Evolutionary conservation across 1,284 basidiomycete genomes (phyloP).

Genomic region (Boletus sp.): DNA sequence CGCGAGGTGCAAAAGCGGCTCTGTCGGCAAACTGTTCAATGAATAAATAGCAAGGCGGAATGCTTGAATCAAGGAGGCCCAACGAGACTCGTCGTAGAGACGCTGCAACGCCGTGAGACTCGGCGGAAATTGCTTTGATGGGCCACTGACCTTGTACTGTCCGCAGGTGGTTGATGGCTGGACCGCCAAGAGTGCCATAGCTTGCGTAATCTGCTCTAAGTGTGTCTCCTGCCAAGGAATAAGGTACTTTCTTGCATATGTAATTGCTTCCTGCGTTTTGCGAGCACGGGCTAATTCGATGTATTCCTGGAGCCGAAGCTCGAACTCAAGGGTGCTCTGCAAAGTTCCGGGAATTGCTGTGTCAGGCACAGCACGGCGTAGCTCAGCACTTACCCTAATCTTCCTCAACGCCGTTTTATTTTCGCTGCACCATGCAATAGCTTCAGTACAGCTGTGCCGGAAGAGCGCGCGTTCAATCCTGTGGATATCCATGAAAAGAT

Average conservation of each 20-base stretch:
- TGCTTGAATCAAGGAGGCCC: conserved; percentile 66
- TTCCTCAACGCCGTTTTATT: conserved; percentile 91
- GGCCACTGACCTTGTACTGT: conserved; percentile 59
- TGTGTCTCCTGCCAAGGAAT: conserved; percentile 81
- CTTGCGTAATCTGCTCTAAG: conserved; percentile 70
- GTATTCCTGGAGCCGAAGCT: conserved; percentile 92
- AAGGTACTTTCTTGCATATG: conserved; percentile 81
- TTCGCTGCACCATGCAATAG: conserved; percentile 93
- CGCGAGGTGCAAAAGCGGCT: conserved; percentile 81
- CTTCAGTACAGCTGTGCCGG: conserved; percentile 78
- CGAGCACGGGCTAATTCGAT: conserved; percentile 81
- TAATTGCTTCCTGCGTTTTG: conserved; percentile 76
- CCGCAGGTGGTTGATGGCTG: conserved; percentile 59
- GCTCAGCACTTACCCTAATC: conserved; percentile 60
- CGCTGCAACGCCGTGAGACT: conserved; percentile 47
- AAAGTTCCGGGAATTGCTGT: conserved; percentile 16
- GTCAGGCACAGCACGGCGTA: conserved; percentile 8
- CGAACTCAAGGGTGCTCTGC: conserved; percentile 93
- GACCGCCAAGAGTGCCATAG: conserved; percentile 75
- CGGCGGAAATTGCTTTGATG: not conserved
- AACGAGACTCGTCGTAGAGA: conserved; percentile 76
- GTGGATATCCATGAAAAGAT: conserved; percentile 85
- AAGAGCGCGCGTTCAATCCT: conserved; percentile 80
- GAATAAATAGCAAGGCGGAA: conserved; percentile 85
- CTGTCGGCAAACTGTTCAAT: conserved; percentile 81